A percentile compares a stretch with the other conserved stretches of the same genome.
Evolutionary conservation across 1,284 basidiomycete genomes (phyloP).

Genomic region (Ganoderma lingzhi): DNA sequence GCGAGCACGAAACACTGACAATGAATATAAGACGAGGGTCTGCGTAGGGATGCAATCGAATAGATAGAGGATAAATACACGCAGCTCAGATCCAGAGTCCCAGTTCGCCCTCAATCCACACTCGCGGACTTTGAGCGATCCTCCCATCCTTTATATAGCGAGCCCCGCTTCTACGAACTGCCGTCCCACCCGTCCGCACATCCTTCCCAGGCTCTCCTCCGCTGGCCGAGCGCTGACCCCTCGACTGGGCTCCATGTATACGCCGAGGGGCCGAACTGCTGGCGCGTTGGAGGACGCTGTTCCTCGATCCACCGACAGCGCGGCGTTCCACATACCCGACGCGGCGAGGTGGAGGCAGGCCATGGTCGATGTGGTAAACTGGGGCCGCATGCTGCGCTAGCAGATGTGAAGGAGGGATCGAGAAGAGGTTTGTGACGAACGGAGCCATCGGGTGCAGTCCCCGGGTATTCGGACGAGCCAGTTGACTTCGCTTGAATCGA

Average conservation of each 20-base stretch:
- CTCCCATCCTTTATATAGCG: neutral
- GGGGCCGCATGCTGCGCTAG: neutral
- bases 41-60: neutral
- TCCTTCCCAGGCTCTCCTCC: neutral
- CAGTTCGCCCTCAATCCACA: neutral
- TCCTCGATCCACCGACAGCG: neutral
- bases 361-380: neutral
- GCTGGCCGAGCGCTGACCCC: neutral
- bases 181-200: neutral
- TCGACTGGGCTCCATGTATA: neutral
- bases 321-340: neutral
- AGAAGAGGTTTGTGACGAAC: neutral
- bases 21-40: neutral
- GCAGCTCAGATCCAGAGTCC: neutral
- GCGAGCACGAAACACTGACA: neutral
- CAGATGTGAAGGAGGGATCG: neutral
- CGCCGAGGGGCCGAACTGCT: neutral
- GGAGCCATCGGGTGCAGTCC: neutral
- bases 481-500: neutral
- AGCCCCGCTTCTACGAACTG: neutral
- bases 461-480: neutral
- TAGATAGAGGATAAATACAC: slow-evolving; percentile 5
- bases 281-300: neutral
- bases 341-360: neutral
- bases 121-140: neutral